Percentiles rank a stretch among this genome's conserved stretches.
phyloP scores from a whole-genome alignment of 768 basidiomycete genomes.

The Amyloporia xantha region DNA sequence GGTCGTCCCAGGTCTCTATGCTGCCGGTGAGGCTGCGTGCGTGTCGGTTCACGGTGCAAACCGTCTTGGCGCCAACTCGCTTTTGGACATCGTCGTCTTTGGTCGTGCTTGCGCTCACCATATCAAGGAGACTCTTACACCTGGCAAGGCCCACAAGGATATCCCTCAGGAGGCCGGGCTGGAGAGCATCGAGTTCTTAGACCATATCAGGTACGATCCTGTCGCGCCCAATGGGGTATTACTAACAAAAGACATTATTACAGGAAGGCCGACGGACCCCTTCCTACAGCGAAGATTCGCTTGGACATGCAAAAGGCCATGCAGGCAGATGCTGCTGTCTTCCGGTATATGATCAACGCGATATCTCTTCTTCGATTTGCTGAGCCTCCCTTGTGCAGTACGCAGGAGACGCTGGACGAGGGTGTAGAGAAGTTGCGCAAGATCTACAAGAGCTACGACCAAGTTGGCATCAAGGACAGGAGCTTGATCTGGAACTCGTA shows the following conservation, averaged over 20 bases:
- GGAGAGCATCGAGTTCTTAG: slow-evolving; percentile 78
- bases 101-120: slow-evolving; percentile 99
- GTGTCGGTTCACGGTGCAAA: slow-evolving; percentile 99
- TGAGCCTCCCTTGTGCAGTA: slow-evolving; percentile 43
- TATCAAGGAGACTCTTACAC: slow-evolving; percentile 84
- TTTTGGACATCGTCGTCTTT: slow-evolving; percentile 98
- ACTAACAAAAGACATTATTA: background rate
- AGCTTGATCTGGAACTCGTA: slow-evolving; percentile 99
- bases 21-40: slow-evolving; percentile 97
- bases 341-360: slow-evolving; percentile 47
- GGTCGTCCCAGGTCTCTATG: slow-evolving; percentile 93
- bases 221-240: background rate
- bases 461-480: slow-evolving; percentile 95
- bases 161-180: slow-evolving; percentile 85
- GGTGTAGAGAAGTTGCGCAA: slow-evolving; percentile 82
- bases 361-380: background rate
- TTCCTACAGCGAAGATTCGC: slow-evolving; percentile 85
- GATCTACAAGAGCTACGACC: slow-evolving; percentile 84
- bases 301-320: slow-evolving; percentile 98
- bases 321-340: slow-evolving; percentile 97
- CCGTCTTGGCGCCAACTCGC: slow-evolving; percentile 98
- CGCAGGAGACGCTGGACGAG: slow-evolving; percentile 83
- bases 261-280: slow-evolving; percentile 72
- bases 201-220: slow-evolving; percentile 70
- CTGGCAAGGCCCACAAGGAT: slow-evolving; percentile 85